phyloP scores from a whole-genome alignment of 2,329 filamentous ascomycete genomes.

The Xylogone sp. region DNA sequence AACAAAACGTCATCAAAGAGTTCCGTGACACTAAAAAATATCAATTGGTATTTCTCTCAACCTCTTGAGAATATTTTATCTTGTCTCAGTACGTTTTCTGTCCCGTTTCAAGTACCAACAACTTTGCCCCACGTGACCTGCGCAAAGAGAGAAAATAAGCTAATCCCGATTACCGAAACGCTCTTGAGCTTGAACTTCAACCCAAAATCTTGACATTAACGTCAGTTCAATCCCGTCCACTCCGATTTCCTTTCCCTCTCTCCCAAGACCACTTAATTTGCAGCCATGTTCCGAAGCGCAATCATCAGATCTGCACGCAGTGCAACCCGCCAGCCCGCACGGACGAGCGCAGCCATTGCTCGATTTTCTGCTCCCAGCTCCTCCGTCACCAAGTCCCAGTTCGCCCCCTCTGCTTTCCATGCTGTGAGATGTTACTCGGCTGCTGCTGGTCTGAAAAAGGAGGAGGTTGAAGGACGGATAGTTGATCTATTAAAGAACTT shows the following conservation, averaged over 20 bases:
- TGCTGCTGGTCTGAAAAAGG: constrained; percentile 70
- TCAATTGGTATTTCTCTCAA: not conserved
- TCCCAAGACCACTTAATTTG: constrained; percentile 14
- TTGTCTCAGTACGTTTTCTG: not conserved
- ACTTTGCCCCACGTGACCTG: not conserved
- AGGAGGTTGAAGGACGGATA: constrained; percentile 89
- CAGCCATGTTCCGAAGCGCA: constrained; percentile 85
- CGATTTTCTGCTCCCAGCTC: constrained; percentile 55
- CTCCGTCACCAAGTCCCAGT: constrained; percentile 59
- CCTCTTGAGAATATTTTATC: not conserved
- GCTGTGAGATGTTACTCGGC: constrained; percentile 84
- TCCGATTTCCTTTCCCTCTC: constrained; percentile 7
- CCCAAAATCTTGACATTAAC: not conserved
- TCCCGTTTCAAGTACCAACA: not conserved
- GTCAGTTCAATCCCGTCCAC: constrained; percentile 2
- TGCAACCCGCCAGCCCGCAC: constrained; percentile 44
- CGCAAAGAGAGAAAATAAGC: not conserved
- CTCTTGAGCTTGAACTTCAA: constrained; percentile 5
- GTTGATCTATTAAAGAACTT: constrained; percentile 91
- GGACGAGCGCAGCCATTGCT: constrained; percentile 50
- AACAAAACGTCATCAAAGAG: not conserved
- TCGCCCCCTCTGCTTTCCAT: constrained; percentile 62
- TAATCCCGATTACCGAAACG: not conserved
- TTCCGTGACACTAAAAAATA: not conserved
- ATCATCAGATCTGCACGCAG: constrained; percentile 71